phyloP scores from a whole-genome alignment of 75 land plant species.

The Pinus tabuliformis region DNA sequence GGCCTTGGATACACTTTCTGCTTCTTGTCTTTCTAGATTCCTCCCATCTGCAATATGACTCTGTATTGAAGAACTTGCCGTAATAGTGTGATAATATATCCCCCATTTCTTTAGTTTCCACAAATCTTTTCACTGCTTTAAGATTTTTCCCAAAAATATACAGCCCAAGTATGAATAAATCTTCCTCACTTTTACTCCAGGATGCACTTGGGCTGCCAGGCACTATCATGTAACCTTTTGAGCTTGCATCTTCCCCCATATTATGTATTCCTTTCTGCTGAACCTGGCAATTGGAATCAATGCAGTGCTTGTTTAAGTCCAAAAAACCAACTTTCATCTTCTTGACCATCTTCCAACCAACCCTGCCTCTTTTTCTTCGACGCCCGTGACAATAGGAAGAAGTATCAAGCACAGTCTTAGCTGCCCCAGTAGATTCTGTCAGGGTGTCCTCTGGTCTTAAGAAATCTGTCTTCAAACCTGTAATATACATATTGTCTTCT shows the following conservation, averaged over 20 bases:
- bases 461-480: background rate
- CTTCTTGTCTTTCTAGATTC: conserved; percentile 46
- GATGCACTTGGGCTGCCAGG: conserved; percentile 30
- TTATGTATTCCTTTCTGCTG: background rate
- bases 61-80: conserved; percentile 53
- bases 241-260: background rate
- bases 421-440: conserved; percentile 3
- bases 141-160: conserved; percentile 73
- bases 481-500: background rate
- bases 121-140: conserved; percentile 34
- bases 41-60: conserved; percentile 51
- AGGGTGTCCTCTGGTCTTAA: background rate
- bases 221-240: conserved; percentile 15
- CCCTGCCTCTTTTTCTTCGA: background rate
- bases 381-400: background rate
- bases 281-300: background rate
- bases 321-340: background rate
- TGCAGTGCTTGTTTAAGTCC: background rate
- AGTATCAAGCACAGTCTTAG: background rate
- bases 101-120: conserved; percentile 51
- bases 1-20: conserved; percentile 43
- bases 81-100: conserved; percentile 61
- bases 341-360: background rate
- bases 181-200: conserved; percentile 50
- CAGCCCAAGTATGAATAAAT: conserved; percentile 64